Evolutionary conservation across 495 filamentous ascomycete species (phyloP).

Genomic region (Penicillium odoratum): DNA sequence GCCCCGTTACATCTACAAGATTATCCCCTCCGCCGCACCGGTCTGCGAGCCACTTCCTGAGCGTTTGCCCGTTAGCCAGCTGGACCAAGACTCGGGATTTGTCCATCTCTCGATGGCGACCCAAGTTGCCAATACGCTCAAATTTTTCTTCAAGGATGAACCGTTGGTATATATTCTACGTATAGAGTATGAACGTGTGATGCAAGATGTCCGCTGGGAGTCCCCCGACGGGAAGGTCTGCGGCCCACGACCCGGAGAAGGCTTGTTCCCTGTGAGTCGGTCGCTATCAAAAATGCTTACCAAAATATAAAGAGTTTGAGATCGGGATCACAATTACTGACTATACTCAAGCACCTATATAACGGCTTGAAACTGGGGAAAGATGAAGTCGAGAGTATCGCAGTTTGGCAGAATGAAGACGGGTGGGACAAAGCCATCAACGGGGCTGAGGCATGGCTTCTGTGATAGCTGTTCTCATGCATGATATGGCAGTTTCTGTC

Average conservation of each 20-base stretch:
- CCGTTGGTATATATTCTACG: conserved; percentile 73
- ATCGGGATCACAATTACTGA: conserved; percentile 8
- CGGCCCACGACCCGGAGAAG: conserved; percentile 42
- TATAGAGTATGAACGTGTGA: conserved; percentile 65
- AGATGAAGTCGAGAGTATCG: conserved; percentile 45
- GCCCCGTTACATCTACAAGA: conserved; percentile 45
- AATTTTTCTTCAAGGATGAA: conserved; percentile 74
- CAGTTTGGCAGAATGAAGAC: conserved; percentile 46
- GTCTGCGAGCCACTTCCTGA: conserved; percentile 46
- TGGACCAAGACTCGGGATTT: conserved; percentile 42
- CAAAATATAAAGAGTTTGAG: too few relatives aligned
- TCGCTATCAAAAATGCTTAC: conserved; percentile 8
- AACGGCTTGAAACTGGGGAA: conserved; percentile 46
- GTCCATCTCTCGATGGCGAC: conserved; percentile 44
- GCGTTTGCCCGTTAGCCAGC: conserved; percentile 41
- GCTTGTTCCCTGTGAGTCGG: conserved; percentile 45
- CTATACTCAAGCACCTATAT: conserved; percentile 39
- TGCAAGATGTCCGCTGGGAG: conserved; percentile 41
- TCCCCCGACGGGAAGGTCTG: conserved; percentile 42
- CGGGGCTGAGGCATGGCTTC: conserved; percentile 42
- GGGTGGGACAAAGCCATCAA: conserved; percentile 45
- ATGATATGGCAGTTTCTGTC: background rate
- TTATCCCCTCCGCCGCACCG: conserved; percentile 42
- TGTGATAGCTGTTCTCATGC: conserved; percentile 16
- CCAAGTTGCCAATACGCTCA: conserved; percentile 45